phyloP scores from a whole-genome alignment of 768 basidiomycete species.

The Kwoniella dejecticola region DNA sequence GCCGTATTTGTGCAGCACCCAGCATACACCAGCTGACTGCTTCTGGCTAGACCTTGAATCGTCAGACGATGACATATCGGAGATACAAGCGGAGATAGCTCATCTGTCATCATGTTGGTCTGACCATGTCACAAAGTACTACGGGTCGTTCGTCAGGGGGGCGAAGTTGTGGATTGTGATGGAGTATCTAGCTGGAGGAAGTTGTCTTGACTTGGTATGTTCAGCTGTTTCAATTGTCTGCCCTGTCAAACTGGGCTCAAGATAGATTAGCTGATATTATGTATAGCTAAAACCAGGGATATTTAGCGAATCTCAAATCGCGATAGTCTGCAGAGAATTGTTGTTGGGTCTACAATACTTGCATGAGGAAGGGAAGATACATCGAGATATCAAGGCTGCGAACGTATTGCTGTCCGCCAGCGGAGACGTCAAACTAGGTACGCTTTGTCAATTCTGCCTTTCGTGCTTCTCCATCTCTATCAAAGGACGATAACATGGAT shows the following conservation, averaged over 20 bases:
- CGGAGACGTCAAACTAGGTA: slow-evolving; percentile 85
- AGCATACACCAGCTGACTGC: neutral
- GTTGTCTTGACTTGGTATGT: slow-evolving; percentile 80
- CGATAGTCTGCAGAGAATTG: slow-evolving; percentile 89
- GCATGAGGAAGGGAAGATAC: slow-evolving; percentile 93
- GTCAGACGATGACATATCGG: slow-evolving; percentile 96
- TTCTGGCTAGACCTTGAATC: slow-evolving; percentile 79
- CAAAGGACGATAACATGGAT: too few relatives aligned
- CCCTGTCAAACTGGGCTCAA: too few relatives aligned
- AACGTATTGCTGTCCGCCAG: slow-evolving; percentile 87
- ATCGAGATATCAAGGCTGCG: slow-evolving; percentile 98
- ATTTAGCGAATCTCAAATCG: slow-evolving; percentile 91
- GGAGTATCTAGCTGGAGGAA: slow-evolving; percentile 99
- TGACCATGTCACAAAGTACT: slow-evolving; percentile 93
- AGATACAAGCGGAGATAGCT: slow-evolving; percentile 98
- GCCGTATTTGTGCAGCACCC: neutral
- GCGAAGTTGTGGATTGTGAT: slow-evolving; percentile 99
- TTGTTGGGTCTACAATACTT: slow-evolving; percentile 91
- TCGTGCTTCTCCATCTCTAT: too few relatives aligned
- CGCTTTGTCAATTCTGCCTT: slow-evolving; percentile 20
- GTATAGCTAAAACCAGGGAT: slow-evolving; percentile 75
- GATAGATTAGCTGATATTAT: slow-evolving; percentile 12
- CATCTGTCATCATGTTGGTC: slow-evolving; percentile 95
- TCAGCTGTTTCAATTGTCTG: neutral
- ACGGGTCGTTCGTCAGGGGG: slow-evolving; percentile 91